Percentiles rank a stretch among this genome's conserved stretches.
Evolutionary conservation across 352 stramenopile genomes (phyloP).

Genomic region (Phytophthora aleatoria): DNA sequence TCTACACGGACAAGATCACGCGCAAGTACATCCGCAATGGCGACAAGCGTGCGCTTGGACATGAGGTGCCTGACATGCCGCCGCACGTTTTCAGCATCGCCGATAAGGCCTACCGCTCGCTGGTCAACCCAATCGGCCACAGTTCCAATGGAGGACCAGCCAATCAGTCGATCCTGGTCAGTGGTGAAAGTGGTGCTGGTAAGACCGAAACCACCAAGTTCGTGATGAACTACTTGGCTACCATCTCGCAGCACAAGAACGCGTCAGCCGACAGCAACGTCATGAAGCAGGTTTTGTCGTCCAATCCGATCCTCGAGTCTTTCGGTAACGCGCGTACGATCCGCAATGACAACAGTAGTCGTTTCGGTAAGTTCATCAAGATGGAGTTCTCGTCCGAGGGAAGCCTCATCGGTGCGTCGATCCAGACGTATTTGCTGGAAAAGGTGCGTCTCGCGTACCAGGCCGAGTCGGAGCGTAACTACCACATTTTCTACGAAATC

Average conservation of each 20-base stretch:
- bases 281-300: slow-evolving; percentile 95
- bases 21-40: slow-evolving; percentile 88
- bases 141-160: slow-evolving; percentile 34
- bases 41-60: slow-evolving; percentile 69
- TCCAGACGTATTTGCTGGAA: slow-evolving; percentile 97
- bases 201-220: slow-evolving; percentile 98
- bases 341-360: slow-evolving; percentile 96
- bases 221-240: slow-evolving; percentile 95
- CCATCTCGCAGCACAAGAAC: slow-evolving; percentile 75
- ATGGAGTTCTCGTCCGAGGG: slow-evolving; percentile 90
- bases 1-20: slow-evolving; percentile 88
- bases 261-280: slow-evolving; percentile 66
- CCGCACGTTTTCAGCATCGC: slow-evolving; percentile 93
- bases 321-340: slow-evolving; percentile 98
- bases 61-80: slow-evolving; percentile 77
- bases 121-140: slow-evolving; percentile 63
- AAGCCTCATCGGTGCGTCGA: slow-evolving; percentile 88
- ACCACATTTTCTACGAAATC: slow-evolving; percentile 97
- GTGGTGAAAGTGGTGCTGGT: slow-evolving; percentile 92
- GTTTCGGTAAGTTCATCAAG: slow-evolving; percentile 99
- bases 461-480: slow-evolving; percentile 93
- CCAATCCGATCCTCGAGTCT: slow-evolving; percentile 98
- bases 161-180: slow-evolving; percentile 94
- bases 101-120: slow-evolving; percentile 86
- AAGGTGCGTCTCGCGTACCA: slow-evolving; percentile 96